These are phyloP conservation scores for Suillus weaverae DNA, from an alignment of 768 basidiomycete genomes.

Conservation along the genomic window DNA sequence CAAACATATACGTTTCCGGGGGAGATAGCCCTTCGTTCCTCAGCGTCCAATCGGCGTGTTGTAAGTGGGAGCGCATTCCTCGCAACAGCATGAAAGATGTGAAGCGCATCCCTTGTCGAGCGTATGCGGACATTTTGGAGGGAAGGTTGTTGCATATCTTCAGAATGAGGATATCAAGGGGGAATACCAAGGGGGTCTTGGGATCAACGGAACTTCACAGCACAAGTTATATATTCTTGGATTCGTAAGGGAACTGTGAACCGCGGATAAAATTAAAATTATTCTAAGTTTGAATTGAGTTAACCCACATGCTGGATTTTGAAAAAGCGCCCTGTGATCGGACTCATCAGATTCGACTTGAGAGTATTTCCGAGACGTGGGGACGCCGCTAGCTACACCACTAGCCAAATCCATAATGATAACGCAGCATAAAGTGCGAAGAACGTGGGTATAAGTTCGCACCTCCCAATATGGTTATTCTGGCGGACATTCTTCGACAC, in stretches of 20 bases:
- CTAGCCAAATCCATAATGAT: slow-evolving; percentile 1
- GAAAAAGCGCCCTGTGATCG: slow-evolving; percentile 24
- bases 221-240: slow-evolving; percentile 41
- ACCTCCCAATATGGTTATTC: slow-evolving; percentile 6
- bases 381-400: slow-evolving; percentile 16
- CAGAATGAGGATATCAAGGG: slow-evolving; percentile 17
- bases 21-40: slow-evolving; percentile 71
- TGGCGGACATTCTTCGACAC: slow-evolving; percentile 3
- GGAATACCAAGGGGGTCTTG: slow-evolving; percentile 34
- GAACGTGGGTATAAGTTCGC: slow-evolving; percentile 6
- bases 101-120: slow-evolving; percentile 76
- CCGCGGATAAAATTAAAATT: slow-evolving; percentile 28
- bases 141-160: slow-evolving; percentile 72
- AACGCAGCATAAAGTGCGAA: slow-evolving; percentile 8
- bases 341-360: slow-evolving; percentile 14
- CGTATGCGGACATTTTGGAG: slow-evolving; percentile 75
- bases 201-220: slow-evolving; percentile 15
- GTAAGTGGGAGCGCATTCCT: slow-evolving; percentile 69
- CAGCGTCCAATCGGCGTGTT: slow-evolving; percentile 78
- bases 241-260: slow-evolving; percentile 20
- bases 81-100: slow-evolving; percentile 79
- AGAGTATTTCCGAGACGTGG: slow-evolving; percentile 17
- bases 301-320: slow-evolving; percentile 29
- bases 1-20: slow-evolving; percentile 86
- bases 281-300: slow-evolving; percentile 65